Evolutionary conservation across 176 grass and related monocot genomes (phyloP).

Genomic region (Otatea glauca): DNA sequence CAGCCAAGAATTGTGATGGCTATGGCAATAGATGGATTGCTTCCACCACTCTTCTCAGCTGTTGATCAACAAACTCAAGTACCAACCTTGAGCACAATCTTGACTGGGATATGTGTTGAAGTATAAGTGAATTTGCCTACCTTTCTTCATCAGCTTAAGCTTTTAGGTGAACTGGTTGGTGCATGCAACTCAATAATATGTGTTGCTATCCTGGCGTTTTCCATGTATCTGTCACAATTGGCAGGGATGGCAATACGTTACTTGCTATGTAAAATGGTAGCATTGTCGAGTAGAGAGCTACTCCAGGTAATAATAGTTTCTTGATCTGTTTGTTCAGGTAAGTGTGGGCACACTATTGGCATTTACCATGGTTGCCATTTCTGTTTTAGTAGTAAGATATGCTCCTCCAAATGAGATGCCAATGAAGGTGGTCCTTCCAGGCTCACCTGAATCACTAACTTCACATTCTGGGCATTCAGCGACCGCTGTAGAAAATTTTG

Average conservation of each 20-base stretch:
- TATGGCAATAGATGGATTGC: constrained; percentile 91
- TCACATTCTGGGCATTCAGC: constrained; percentile 23
- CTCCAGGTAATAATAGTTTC: constrained; percentile 38
- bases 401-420: constrained; percentile 69
- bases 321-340: constrained; percentile 63
- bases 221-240: constrained; percentile 91
- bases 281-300: constrained; percentile 32
- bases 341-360: constrained; percentile 90
- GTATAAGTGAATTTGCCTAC: too few species aligned
- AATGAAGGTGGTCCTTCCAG: constrained; percentile 52
- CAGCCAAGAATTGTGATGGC: constrained; percentile 97
- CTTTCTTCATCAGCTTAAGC: too few species aligned
- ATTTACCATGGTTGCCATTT: constrained; percentile 74
- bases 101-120: too few species aligned
- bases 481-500: constrained; percentile 31
- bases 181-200: too few species aligned
- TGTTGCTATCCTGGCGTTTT: constrained; percentile 73
- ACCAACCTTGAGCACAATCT: constrained; percentile 73
- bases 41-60: constrained; percentile 71
- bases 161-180: too few species aligned
- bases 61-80: constrained; percentile 75
- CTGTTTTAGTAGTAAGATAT: constrained; percentile 84
- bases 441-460: constrained; percentile 51
- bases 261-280: constrained; percentile 30
- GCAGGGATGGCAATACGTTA: constrained; percentile 74